Conservation (phyloP, 208 protist species). For the Phytomonas serpens region DNA sequence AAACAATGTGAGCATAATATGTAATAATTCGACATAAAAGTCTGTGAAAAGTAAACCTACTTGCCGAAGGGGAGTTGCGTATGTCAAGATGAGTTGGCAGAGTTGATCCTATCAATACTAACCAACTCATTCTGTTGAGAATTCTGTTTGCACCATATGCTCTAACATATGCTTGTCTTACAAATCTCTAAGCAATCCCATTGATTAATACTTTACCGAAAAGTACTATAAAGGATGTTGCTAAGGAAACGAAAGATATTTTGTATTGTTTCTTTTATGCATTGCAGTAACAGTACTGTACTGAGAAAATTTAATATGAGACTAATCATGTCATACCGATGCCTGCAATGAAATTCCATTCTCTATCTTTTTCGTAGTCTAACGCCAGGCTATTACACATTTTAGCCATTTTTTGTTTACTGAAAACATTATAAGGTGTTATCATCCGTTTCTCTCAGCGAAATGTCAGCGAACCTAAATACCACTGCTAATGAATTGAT, state of each 20-base stretch:
- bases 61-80: background rate
- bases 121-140: background rate
- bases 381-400: background rate
- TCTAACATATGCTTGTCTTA: background rate
- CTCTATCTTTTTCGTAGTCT: background rate
- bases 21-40: background rate
- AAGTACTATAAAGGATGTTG: background rate
- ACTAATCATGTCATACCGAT: background rate
- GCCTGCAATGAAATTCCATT: background rate
- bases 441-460: background rate
- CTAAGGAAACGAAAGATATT: background rate
- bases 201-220: background rate
- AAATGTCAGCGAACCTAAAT: conserved; percentile 20
- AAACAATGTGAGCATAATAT: background rate
- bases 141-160: background rate
- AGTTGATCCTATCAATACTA: background rate
- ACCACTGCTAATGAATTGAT: conserved; percentile 75
- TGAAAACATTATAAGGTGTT: background rate
- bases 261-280: background rate
- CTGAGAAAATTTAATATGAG: background rate
- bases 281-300: background rate
- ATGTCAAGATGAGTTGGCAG: background rate
- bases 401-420: conserved; percentile 6
- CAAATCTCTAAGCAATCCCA: background rate
- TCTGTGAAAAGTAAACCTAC: background rate